Evolutionary conservation across 2,329 filamentous ascomycete species (phyloP).

Genomic region (Hyphodiscus sp.): DNA sequence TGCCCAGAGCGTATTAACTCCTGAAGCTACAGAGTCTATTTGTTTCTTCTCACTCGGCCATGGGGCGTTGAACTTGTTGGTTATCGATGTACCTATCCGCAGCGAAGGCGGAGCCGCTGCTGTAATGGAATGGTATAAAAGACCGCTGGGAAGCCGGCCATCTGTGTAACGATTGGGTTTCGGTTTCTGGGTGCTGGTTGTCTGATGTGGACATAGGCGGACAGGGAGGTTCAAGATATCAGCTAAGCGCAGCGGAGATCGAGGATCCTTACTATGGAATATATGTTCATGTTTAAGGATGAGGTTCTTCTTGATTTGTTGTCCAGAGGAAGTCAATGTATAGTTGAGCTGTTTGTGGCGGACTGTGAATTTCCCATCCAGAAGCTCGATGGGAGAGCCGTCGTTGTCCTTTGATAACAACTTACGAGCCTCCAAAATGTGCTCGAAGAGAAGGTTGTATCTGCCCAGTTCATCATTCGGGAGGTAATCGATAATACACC

Average conservation of each 20-base stretch:
- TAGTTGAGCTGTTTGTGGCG: conserved; percentile 1
- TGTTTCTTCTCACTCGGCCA: conserved; percentile 3
- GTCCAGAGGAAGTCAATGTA: conserved; percentile 3
- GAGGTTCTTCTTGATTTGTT: neutral
- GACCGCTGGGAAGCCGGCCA: no score
- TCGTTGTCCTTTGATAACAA: neutral
- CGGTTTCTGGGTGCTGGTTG: no score
- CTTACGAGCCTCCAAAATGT: neutral
- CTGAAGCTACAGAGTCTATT: neutral
- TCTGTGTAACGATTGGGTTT: no score
- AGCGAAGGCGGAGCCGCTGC: no score
- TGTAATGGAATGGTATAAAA: no score
- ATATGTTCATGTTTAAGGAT: no score
- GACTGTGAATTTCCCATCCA: conserved; percentile 1
- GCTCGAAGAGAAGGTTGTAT: conserved; percentile 3
- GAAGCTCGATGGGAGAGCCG: conserved; percentile 1
- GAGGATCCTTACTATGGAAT: no score
- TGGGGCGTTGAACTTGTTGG: neutral
- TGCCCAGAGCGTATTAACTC: neutral
- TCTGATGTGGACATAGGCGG: no score
- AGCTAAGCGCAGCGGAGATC: no score
- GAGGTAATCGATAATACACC: neutral
- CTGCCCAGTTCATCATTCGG: neutral
- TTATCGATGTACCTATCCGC: no score
- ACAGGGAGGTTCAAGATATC: no score